Percentiles rank a stretch among this genome's conserved stretches.
Evolutionary conservation across 106 monocot species (phyloP).

Genomic region (Dactylorhiza incarnata): DNA sequence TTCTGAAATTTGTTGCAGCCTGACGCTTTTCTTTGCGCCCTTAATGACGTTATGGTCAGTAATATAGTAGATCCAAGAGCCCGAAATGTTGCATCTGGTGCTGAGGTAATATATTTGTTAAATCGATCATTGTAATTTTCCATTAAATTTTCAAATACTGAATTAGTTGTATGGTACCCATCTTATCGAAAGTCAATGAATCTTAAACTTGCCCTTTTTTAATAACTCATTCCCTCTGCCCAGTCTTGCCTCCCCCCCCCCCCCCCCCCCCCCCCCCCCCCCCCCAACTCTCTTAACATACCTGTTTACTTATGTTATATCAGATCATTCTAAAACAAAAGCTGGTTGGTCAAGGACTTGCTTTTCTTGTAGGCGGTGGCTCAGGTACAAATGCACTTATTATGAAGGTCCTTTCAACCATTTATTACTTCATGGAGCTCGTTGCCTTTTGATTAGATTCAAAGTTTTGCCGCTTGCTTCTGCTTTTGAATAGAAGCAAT

Average conservation of each 20-base stretch:
- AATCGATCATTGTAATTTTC: not conserved
- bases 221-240: not conserved
- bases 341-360: conserved; percentile 87
- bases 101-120: conserved; percentile 53
- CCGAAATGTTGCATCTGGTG: conserved; percentile 57
- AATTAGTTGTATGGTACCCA: not conserved
- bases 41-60: conserved; percentile 73
- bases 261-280: not conserved
- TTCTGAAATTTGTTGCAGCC: conserved; percentile 48
- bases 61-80: conserved; percentile 60
- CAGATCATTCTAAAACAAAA: conserved; percentile 86
- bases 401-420: not conserved
- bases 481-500: too few relatives aligned
- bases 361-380: conserved; percentile 84
- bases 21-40: conserved; percentile 95
- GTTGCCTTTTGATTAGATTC: not conserved
- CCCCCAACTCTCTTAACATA: not conserved
- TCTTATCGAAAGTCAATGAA: not conserved
- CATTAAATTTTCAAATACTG: not conserved
- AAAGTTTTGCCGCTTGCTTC: not conserved
- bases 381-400: conserved; percentile 38
- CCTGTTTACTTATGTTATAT: not conserved
- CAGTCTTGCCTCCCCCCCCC: not conserved
- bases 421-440: not conserved
- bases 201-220: not conserved